These are phyloP conservation scores for Yamadazyma spencermartinsiae DNA, from an alignment of 1,139 yeast species.

Conservation along the genomic window DNA sequence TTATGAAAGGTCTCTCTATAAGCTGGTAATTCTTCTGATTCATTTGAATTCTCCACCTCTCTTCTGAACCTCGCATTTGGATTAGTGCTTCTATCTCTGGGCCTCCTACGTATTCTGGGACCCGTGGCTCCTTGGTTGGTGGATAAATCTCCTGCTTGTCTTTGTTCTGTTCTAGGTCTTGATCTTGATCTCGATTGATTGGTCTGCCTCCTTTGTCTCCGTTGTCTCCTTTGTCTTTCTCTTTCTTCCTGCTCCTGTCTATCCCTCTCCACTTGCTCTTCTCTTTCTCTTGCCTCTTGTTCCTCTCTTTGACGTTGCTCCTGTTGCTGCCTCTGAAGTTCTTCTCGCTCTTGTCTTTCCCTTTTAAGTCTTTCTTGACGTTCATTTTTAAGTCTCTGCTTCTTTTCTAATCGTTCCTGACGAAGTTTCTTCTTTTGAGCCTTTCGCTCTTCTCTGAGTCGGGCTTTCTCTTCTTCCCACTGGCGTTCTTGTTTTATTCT, in stretches of 20 bases:
- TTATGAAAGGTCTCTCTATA: conserved; percentile 39
- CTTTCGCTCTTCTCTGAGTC: conserved; percentile 1
- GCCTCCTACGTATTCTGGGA: background rate
- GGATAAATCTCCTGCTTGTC: conserved; percentile 13
- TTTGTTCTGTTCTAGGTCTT: conserved; percentile 12
- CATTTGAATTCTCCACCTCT: background rate
- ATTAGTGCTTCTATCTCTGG: background rate
- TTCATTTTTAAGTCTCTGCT: conserved; percentile 2
- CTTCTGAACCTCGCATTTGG: background rate
- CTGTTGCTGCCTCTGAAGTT: conserved; percentile 5
- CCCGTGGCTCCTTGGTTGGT: conserved; percentile 11
- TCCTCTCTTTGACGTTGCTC: conserved; percentile 5
- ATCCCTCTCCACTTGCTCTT: conserved; percentile 4
- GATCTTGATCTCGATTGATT: background rate
- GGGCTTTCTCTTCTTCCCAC: conserved; percentile 4
- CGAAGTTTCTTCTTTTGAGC: background rate
- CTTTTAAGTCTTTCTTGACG: background rate
- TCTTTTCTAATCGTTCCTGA: conserved; percentile 5
- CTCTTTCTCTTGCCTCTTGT: conserved; percentile 6
- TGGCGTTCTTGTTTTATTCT: conserved; percentile 1
- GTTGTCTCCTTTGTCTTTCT: conserved; percentile 4
- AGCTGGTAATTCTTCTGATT: conserved; percentile 36
- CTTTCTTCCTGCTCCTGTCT: conserved; percentile 1
- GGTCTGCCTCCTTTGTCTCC: conserved; percentile 1
- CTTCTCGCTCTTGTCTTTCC: conserved; percentile 5